A percentile compares a stretch with the other conserved stretches of the same genome.
Conservation (phyloP, 192 early-diverging fungal species). For the Mycoemilia scoparia region DNA sequence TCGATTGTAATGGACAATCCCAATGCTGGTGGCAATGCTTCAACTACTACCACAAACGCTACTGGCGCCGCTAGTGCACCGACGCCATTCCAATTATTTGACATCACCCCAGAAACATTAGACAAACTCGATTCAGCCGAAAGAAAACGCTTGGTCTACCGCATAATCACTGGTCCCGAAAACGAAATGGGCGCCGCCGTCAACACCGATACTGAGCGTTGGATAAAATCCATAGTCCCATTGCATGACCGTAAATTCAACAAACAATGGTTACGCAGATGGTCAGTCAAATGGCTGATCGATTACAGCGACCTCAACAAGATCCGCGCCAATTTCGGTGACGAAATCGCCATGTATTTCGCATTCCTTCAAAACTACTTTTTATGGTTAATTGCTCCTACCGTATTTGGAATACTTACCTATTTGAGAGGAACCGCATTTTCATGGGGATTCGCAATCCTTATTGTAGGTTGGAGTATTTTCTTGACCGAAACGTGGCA, state of each 20-base stretch:
- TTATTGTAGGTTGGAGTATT: constrained; percentile 47
- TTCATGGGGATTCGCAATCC: constrained; percentile 43
- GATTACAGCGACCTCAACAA: constrained; percentile 45
- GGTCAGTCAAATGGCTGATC: constrained; percentile 68
- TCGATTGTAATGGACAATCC: too few species aligned
- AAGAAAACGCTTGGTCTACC: constrained; percentile 16
- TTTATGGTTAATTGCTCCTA: constrained; percentile 47
- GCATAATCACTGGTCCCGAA: constrained; percentile 13
- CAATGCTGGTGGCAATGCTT: too few species aligned
- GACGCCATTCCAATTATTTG: constrained; percentile 6
- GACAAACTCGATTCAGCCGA: constrained; percentile 11
- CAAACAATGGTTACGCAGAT: constrained; percentile 62
- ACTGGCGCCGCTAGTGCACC: constrained; percentile 2
- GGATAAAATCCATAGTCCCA: constrained; percentile 49
- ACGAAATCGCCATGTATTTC: constrained; percentile 88
- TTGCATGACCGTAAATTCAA: constrained; percentile 66
- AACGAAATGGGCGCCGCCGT: constrained; percentile 16
- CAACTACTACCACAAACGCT: neutral
- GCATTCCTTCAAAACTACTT: constrained; percentile 84
- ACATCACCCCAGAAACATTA: neutral
- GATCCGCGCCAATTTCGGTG: constrained; percentile 71
- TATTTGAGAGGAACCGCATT: constrained; percentile 35
- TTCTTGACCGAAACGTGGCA: constrained; percentile 70
- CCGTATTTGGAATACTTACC: constrained; percentile 41
- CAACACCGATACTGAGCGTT: constrained; percentile 36